A percentile compares a stretch with the other conserved stretches of the same genome.
phyloP scores from a whole-genome alignment of 805 yeast species.

The Spathaspora sp. region DNA sequence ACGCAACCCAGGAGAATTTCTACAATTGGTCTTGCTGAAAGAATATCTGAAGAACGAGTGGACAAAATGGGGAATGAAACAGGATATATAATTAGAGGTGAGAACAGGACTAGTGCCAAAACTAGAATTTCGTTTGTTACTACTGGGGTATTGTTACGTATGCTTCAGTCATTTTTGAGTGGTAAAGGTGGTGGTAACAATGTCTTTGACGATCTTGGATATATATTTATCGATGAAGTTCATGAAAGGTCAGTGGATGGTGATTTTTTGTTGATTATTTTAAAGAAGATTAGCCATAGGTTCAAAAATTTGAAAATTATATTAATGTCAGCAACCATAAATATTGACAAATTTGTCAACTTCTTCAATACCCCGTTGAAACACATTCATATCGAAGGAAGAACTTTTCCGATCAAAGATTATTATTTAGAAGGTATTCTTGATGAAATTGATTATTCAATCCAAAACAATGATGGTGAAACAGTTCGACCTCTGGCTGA shows the following conservation, averaged over 20 bases:
- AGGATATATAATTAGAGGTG: constrained; percentile 91
- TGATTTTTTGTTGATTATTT: constrained; percentile 75
- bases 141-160: constrained; percentile 85
- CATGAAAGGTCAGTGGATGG: constrained; percentile 92
- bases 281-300: constrained; percentile 56
- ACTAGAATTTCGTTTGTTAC: constrained; percentile 88
- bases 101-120: constrained; percentile 53
- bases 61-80: constrained; percentile 66
- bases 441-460: constrained; percentile 51
- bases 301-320: constrained; percentile 61
- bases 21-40: constrained; percentile 89
- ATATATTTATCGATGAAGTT: constrained; percentile 90
- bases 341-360: constrained; percentile 57
- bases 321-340: constrained; percentile 93
- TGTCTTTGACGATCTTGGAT: constrained; percentile 55
- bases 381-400: constrained; percentile 82
- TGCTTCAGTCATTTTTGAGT: constrained; percentile 59
- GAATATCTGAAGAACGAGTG: constrained; percentile 83
- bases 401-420: constrained; percentile 90
- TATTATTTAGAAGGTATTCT: constrained; percentile 67
- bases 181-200: constrained; percentile 8
- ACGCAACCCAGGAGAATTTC: constrained; percentile 97
- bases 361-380: constrained; percentile 56
- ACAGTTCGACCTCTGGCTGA: constrained; percentile 56
- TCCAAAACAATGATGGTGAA: constrained; percentile 39